These are phyloP conservation scores for Pichia sp. DNA, from an alignment of 1,139 yeast species.

Conservation along the genomic window DNA sequence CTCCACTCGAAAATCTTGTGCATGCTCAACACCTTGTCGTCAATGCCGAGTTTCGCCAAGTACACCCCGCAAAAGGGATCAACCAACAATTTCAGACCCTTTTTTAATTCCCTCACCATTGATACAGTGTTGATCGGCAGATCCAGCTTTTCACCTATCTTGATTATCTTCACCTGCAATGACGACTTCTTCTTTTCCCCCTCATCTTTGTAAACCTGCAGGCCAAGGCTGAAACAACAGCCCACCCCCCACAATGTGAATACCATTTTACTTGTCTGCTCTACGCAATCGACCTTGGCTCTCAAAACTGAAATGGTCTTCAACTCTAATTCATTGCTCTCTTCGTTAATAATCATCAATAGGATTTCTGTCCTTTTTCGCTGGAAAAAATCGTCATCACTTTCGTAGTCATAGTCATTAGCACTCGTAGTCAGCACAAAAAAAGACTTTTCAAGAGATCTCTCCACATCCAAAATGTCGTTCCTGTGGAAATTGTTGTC, in stretches of 20 bases:
- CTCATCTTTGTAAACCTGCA: conserved; percentile 5
- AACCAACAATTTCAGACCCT: conserved; percentile 1
- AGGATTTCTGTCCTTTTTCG: conserved; percentile 9
- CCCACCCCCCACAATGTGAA: conserved; percentile 5
- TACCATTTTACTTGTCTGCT: background rate
- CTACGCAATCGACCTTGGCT: background rate
- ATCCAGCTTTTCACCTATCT: background rate
- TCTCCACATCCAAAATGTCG: background rate
- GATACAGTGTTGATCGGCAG: background rate
- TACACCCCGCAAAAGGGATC: conserved; percentile 13
- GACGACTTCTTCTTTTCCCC: background rate
- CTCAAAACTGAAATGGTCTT: conserved; percentile 8
- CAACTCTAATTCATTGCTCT: conserved; percentile 1
- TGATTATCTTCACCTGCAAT: conserved; percentile 4
- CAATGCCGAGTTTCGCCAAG: background rate
- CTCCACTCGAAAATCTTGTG: conserved; percentile 6
- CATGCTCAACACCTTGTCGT: background rate
- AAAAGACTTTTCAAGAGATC: conserved; percentile 2
- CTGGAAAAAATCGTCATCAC: conserved; percentile 7
- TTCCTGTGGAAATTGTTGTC: conserved; percentile 1
- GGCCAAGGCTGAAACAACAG: background rate
- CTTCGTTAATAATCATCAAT: conserved; percentile 5
- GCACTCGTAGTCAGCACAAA: conserved; percentile 6
- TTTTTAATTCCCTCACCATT: background rate
- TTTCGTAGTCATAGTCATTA: conserved; percentile 6